Conservation (phyloP, 768 basidiomycete species). For the Clavulina sp. region DNA sequence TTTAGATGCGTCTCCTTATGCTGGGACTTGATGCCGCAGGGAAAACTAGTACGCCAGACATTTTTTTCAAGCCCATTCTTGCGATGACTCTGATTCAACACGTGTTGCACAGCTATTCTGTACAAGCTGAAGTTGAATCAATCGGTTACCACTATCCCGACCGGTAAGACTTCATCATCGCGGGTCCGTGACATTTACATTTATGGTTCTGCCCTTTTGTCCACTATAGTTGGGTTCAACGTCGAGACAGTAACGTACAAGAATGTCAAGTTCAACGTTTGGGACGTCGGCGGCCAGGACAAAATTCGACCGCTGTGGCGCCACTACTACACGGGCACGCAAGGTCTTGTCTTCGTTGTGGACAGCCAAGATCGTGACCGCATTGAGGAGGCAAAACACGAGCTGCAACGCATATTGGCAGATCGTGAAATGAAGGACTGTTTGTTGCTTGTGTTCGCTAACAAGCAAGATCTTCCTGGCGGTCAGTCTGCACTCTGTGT, state of each 20-base stretch:
- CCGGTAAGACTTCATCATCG: slow-evolving; percentile 12
- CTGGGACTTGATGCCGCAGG: slow-evolving; percentile 26
- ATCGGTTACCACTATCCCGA: slow-evolving; percentile 25
- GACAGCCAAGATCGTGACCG: slow-evolving; percentile 28
- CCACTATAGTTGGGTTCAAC: slow-evolving; percentile 29
- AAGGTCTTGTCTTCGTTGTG: slow-evolving; percentile 33
- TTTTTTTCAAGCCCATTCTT: background rate
- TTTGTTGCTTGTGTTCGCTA: slow-evolving; percentile 31
- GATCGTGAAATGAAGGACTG: slow-evolving; percentile 33
- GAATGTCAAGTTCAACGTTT: slow-evolving; percentile 35
- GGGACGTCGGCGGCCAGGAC: slow-evolving; percentile 49
- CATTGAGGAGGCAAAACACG: slow-evolving; percentile 29
- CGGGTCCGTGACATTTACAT: background rate
- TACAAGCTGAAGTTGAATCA: slow-evolving; percentile 26
- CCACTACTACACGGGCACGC: slow-evolving; percentile 34
- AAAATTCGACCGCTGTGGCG: slow-evolving; percentile 30
- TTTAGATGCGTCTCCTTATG: slow-evolving; percentile 13
- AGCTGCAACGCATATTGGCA: slow-evolving; percentile 28
- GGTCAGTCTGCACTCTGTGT: slow-evolving; percentile 18
- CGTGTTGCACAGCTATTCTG: slow-evolving; percentile 20
- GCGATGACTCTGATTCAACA: background rate
- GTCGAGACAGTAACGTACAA: slow-evolving; percentile 43
- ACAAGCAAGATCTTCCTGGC: slow-evolving; percentile 31
- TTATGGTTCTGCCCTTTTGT: background rate
- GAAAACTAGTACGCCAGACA: slow-evolving; percentile 21